phyloP scores from a whole-genome alignment of 805 yeast species.

The Saturnispora zaruensis region DNA sequence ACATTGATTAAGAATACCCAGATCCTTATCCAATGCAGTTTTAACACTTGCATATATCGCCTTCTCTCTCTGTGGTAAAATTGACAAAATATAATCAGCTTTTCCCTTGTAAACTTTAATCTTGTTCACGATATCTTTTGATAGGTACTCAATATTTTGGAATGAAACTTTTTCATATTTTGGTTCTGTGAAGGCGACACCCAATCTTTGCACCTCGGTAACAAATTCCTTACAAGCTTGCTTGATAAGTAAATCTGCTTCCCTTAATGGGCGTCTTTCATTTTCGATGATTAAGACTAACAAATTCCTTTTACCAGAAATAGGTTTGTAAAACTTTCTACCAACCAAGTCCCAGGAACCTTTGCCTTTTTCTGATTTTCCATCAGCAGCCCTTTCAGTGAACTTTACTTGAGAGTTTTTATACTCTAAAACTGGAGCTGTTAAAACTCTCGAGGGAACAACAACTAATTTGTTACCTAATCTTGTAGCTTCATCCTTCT shows the following conservation, averaged over 20 bases:
- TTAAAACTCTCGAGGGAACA: conserved; percentile 25
- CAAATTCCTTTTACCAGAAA: conserved; percentile 13
- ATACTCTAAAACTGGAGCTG: conserved; percentile 18
- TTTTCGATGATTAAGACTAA: conserved; percentile 15
- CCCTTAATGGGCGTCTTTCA: conserved; percentile 14
- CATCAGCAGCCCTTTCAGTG: conserved; percentile 17
- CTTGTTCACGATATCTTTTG: conserved; percentile 11
- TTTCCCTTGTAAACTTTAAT: conserved; percentile 15
- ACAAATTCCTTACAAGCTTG: conserved; percentile 16
- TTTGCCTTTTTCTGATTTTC: conserved; percentile 17
- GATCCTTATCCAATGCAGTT: conserved; percentile 20
- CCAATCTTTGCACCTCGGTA: conserved; percentile 15
- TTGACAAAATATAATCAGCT: conserved; percentile 19
- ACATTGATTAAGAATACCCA: conserved; percentile 26
- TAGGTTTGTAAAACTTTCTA: conserved; percentile 16
- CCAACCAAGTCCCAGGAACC: conserved; percentile 21
- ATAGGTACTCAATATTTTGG: conserved; percentile 11
- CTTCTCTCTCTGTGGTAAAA: conserved; percentile 20
- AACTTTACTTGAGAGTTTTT: conserved; percentile 15
- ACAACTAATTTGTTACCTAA: conserved; percentile 19
- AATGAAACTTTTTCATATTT: conserved; percentile 9
- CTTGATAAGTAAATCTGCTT: conserved; percentile 10
- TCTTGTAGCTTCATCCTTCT: conserved; percentile 13
- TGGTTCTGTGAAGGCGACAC: conserved; percentile 14
- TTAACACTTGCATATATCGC: conserved; percentile 23